Percentiles rank a stretch among this genome's conserved stretches.
Evolutionary conservation across 768 basidiomycete species (phyloP).

Genomic region (Pisolithus microcarpus): DNA sequence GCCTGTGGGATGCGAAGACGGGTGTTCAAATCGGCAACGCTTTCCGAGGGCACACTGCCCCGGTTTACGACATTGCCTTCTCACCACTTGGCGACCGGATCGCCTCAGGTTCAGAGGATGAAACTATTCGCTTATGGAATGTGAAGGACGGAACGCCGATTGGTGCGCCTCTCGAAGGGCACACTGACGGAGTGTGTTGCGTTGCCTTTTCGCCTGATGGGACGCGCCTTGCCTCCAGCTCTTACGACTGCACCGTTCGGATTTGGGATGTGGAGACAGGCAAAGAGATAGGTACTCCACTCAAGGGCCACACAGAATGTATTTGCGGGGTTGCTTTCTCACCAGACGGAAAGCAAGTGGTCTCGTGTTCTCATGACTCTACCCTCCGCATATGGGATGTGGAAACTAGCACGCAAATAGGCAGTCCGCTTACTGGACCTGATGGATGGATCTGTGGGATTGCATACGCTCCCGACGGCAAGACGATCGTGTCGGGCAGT

Average conservation of each 20-base stretch:
- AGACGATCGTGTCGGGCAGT: slow-evolving; percentile 2
- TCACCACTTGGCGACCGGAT: slow-evolving; percentile 11
- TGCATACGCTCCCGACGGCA: slow-evolving; percentile 7
- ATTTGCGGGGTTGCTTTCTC: slow-evolving; percentile 1
- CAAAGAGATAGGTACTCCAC: background rate
- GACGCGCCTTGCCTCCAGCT: slow-evolving; percentile 14
- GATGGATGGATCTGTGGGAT: background rate
- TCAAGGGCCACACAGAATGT: background rate
- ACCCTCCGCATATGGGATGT: slow-evolving; percentile 3
- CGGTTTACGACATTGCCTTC: slow-evolving; percentile 4
- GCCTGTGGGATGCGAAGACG: slow-evolving; percentile 4
- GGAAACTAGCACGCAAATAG: slow-evolving; percentile 4
- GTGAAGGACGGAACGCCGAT: background rate
- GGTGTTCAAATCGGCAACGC: background rate
- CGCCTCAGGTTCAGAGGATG: slow-evolving; percentile 7
- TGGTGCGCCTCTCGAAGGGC: slow-evolving; percentile 7
- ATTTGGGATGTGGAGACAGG: slow-evolving; percentile 9
- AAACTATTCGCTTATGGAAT: slow-evolving; percentile 5
- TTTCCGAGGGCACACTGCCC: background rate
- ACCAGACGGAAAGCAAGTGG: slow-evolving; percentile 1
- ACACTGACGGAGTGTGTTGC: slow-evolving; percentile 8
- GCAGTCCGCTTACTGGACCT: slow-evolving; percentile 1
- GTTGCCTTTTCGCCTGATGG: slow-evolving; percentile 17
- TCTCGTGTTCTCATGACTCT: background rate
- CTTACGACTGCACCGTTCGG: slow-evolving; percentile 7